Evolutionary conservation across 2,329 filamentous ascomycete species (phyloP), one percentile per base, ranked within the genome.

Genomic region (Colletotrichum phormii): DNA sequence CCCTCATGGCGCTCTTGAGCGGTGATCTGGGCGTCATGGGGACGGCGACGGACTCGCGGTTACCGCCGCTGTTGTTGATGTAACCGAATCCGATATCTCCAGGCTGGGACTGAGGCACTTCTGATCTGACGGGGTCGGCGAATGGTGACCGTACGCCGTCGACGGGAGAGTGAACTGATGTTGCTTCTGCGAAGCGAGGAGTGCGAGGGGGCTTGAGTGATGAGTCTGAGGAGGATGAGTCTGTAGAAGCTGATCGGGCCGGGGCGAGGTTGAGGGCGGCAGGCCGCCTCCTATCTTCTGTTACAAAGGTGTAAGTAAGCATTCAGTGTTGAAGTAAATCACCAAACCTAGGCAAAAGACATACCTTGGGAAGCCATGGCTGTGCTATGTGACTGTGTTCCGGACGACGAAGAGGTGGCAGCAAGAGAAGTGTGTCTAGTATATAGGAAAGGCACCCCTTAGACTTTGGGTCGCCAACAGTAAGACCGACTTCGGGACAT

Each of bases 41-140:
- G 80, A 89, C 87, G 75, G 87, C 87, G 79, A 91, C 88, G 73
- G 88, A 84, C 77, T 91, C 86, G 81, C 86, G 84, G 84, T 86
- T 81, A 60, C 26, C 49, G 13, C 61, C 64, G 46, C 63, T 60
- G 77, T 90, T 88, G 80, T 90, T 88, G 80, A 98, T 93, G 85
- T 98, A 98, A 81, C 95, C 95, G 82, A 98, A 98, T 76, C 95
- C 95, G 76, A 98, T 90, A 84, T 98, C 95, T 72, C 92, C 94
- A 37, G 95, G 93, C 80, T 95, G 92, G 66, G 91, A 85, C 81
- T 93, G 89, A 65, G 89, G 86, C 76, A 86, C 84, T 80, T 89
- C 86, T 55, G 87, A 87, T 75, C 84, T 86, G 54, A 89, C 88
- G 60, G 88, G 87, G 74, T 91, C 88, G 77, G 87, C 86, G 77